Percentiles rank a stretch among this genome's conserved stretches.
Evolutionary conservation across 2,329 filamentous ascomycete species (phyloP).

Genomic region (Fusarium sp.): DNA sequence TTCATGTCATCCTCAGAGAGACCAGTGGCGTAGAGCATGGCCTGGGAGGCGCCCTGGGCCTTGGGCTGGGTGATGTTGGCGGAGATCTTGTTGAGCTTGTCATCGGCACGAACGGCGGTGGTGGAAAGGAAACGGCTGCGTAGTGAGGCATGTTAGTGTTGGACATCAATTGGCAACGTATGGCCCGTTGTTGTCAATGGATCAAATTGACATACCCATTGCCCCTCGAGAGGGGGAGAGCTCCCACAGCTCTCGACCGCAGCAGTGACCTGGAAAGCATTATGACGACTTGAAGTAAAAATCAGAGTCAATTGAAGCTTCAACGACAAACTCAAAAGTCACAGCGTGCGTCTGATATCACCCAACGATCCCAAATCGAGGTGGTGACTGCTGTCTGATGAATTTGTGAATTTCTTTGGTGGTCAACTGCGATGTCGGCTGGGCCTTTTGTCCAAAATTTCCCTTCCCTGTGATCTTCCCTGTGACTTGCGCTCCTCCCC

Average conservation of each 20-base stretch:
- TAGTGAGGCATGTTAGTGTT: slow-evolving; percentile 14
- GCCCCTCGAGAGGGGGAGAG: slow-evolving; percentile 45
- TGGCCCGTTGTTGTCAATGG: background rate
- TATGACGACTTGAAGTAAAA: slow-evolving; percentile 27
- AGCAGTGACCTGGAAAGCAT: slow-evolving; percentile 52
- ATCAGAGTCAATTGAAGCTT: slow-evolving; percentile 43
- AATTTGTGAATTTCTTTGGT: slow-evolving; percentile 40
- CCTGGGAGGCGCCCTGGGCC: slow-evolving; percentile 97
- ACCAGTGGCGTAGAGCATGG: slow-evolving; percentile 98
- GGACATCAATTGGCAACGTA: background rate
- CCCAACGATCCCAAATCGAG: slow-evolving; percentile 21
- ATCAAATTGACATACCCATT: slow-evolving; percentile 46
- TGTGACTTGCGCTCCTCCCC: slow-evolving; percentile 48
- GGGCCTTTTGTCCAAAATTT: slow-evolving; percentile 44
- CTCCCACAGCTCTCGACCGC: slow-evolving; percentile 50
- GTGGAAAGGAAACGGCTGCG: slow-evolving; percentile 67
- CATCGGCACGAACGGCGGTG: slow-evolving; percentile 63
- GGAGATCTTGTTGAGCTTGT: slow-evolving; percentile 86
- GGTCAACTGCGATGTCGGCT: slow-evolving; percentile 51
- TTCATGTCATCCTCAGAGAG: slow-evolving; percentile 88
- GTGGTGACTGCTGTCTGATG: slow-evolving; percentile 9
- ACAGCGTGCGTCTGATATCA: slow-evolving; percentile 23
- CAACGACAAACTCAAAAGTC: slow-evolving; percentile 20
- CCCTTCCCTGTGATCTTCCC: slow-evolving; percentile 56
- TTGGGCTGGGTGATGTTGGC: slow-evolving; percentile 93